Evolutionary conservation across 2,329 filamentous ascomycete species (phyloP).

Genomic region (Alternaria sp.): DNA sequence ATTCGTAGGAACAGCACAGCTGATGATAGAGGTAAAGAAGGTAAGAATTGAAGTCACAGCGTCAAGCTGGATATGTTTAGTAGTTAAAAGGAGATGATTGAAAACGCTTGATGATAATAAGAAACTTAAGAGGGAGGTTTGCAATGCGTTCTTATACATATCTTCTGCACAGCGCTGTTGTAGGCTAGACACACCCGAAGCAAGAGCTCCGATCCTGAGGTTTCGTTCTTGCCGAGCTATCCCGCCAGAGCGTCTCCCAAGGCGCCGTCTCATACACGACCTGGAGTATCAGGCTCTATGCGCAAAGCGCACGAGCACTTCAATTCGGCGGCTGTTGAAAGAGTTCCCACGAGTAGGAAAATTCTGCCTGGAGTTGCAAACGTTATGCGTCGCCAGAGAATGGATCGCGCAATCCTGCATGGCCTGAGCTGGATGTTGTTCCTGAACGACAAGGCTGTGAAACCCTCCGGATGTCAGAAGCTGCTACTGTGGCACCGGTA

Average conservation of each 20-base stretch:
- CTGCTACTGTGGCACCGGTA: conserved; percentile 17
- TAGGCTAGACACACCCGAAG: conserved; percentile 5
- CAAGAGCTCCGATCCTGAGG: conserved; percentile 14
- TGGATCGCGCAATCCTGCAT: conserved; percentile 11
- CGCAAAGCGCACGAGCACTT: conserved; percentile 14
- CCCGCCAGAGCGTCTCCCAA: conserved; percentile 12
- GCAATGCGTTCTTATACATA: conserved; percentile 21
- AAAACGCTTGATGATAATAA: conserved; percentile 31
- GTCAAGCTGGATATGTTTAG: conserved; percentile 38
- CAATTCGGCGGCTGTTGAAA: conserved; percentile 1
- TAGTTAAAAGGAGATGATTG: conserved; percentile 14
- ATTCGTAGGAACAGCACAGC: conserved; percentile 36
- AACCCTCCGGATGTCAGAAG: conserved; percentile 30
- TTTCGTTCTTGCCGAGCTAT: conserved; percentile 18
- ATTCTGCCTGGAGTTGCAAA: conserved; percentile 18
- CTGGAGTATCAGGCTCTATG: conserved; percentile 22
- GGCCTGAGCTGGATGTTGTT: conserved; percentile 10
- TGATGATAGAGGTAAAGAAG: conserved; percentile 25
- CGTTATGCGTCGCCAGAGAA: conserved; percentile 24
- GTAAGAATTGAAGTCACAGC: conserved; percentile 32
- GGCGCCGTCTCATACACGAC: conserved; percentile 20
- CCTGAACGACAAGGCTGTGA: conserved; percentile 24
- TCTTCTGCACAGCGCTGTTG: neutral
- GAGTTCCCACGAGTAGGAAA: conserved; percentile 26
- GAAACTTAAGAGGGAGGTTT: conserved; percentile 26